Evolutionary conservation across 2,329 filamentous ascomycete genomes (phyloP).

Genomic region (Phaeosphaeriaceae sp.): DNA sequence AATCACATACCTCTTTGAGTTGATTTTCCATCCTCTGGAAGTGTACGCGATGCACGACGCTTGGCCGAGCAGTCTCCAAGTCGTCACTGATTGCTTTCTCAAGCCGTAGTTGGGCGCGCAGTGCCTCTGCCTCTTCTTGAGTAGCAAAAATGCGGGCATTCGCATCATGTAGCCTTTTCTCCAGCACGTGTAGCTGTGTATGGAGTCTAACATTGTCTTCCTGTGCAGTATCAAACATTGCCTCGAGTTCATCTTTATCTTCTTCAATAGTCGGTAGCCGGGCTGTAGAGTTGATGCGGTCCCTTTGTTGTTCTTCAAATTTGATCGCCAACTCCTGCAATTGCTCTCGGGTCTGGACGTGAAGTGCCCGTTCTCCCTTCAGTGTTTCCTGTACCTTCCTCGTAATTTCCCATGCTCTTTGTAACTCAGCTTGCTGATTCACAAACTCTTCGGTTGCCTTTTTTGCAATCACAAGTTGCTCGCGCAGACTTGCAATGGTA

Average conservation of each 20-base stretch:
- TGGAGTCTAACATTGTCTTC: slow-evolving; percentile 43
- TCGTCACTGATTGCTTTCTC: slow-evolving; percentile 38
- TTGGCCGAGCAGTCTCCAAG: slow-evolving; percentile 39
- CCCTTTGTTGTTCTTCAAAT: slow-evolving; percentile 16
- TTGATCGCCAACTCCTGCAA: slow-evolving; percentile 28
- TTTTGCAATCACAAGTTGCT: slow-evolving; percentile 29
- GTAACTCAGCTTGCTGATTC: slow-evolving; percentile 37
- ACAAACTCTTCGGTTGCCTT: slow-evolving; percentile 30
- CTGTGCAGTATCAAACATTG: slow-evolving; percentile 45
- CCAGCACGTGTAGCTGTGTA: slow-evolving; percentile 32
- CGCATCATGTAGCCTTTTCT: slow-evolving; percentile 38
- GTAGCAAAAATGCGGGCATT: slow-evolving; percentile 35
- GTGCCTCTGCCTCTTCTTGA: slow-evolving; percentile 29
- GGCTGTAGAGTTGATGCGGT: slow-evolving; percentile 9
- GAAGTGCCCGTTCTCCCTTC: slow-evolving; percentile 35
- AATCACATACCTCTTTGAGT: slow-evolving; percentile 25
- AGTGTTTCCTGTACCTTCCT: slow-evolving; percentile 37
- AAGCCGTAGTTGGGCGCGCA: slow-evolving; percentile 32
- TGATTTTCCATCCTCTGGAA: slow-evolving; percentile 44
- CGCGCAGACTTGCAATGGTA: slow-evolving; percentile 37
- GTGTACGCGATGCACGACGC: slow-evolving; percentile 41
- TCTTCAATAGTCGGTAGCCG: slow-evolving; percentile 43
- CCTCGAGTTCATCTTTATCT: slow-evolving; percentile 40
- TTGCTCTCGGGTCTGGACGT: slow-evolving; percentile 33
- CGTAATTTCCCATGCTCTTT: slow-evolving; percentile 40